Base-by-base conservation (phyloP, 345 rosid genomes). In the Trapa incisa region DNA sequence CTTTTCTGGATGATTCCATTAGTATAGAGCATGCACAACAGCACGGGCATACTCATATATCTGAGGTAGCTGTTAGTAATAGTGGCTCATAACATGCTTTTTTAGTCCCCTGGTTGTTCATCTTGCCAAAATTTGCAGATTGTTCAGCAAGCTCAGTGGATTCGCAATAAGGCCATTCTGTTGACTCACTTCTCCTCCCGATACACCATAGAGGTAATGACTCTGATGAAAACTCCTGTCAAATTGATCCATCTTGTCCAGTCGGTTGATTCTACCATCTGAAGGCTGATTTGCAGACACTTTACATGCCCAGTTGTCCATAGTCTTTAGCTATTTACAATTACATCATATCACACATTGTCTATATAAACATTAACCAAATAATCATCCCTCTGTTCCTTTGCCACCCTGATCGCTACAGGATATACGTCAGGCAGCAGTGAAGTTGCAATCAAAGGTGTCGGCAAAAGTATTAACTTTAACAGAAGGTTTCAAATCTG, bases 111-210 rank as follows among this genome's bases (percentile, higher is more conserved):
- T 36, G 47, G 37, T 39, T 33, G 35, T 22, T 22, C 22, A 71
- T 32, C 11, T n/a, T 65, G 54, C 35, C 37, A 16, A 67, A 66
- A 66, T 66, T 22, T 81, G 77, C 89, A 93, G 97, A 83, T 93
- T 17, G 84, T 93, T 65, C 81, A 88, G 74, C 77, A 90, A 65
- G 91, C 97, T 47, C 76, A 90, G 77, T 93, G 98, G 98, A 87
- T 93, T 56, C 80, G 97, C 68, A 93, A 74, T 76, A 85, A 87
- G 78, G 75, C 94, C 17, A 80, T 88, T 32, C 47, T 93, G 48
- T 68, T 92, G 77, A 93, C 97, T 47, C 97, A 90, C 78, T 93
- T 93, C 80, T 93, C 97, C 47, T 81, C 96, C 41, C 97, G 97
- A 56, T 90, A 93, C 82, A 81, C 69, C 47, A 8, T 90, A 35